Base-by-base conservation (phyloP, 768 basidiomycete genomes). In the Hygrophorus pudorinus region DNA sequence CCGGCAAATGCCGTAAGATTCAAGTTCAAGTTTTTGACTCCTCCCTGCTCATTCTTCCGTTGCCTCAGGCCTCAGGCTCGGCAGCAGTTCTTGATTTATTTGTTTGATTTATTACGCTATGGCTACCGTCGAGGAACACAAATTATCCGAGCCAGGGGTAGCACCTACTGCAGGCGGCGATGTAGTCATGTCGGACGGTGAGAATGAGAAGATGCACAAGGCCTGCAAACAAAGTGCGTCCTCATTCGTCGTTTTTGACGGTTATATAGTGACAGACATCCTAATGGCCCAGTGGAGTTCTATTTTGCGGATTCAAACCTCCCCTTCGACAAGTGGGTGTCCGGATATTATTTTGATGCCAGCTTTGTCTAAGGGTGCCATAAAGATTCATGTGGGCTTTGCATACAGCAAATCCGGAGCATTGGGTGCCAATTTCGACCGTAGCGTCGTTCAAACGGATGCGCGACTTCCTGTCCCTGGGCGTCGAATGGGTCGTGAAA, bases 251-350 rank as follows among this genome's bases (percentile, higher is more conserved):
- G 33, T 47, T 33, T 37, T 16, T 14, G 6, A 28, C 21, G 9
- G 17, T 3, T 14, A 8, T 42, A 6, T 21, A 27, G 4, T 17
- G 24, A 35, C 44, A 12, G 29, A 45, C 27, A 10, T 4, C 33
- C n/a, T n/a, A n/a, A n/a, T n/a, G n/a, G n/a, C 31, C 5, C 44
- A 96, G 93, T 94, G 55, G 87, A 92, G 59, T 97, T 96, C 64
- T 96, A 97, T 70, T 92, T 98, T 64, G 86, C 86, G 41, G 91
- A 94, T 63, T 76, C 90, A n/a, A 96, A 97, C 64, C 75, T 98
- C 42, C 93, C 93, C 1, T 91, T 77, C 51, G 88, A 91, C 72
- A 85, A 79, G 84, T 84, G 55, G 20, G 72, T 45, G 16, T 39
- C 30, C 13, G 34, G 27, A 7, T 12, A 36, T 37, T 42, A n/a